phyloP scores from a whole-genome alignment of 805 yeast genomes.

The Candida krabiensis region DNA sequence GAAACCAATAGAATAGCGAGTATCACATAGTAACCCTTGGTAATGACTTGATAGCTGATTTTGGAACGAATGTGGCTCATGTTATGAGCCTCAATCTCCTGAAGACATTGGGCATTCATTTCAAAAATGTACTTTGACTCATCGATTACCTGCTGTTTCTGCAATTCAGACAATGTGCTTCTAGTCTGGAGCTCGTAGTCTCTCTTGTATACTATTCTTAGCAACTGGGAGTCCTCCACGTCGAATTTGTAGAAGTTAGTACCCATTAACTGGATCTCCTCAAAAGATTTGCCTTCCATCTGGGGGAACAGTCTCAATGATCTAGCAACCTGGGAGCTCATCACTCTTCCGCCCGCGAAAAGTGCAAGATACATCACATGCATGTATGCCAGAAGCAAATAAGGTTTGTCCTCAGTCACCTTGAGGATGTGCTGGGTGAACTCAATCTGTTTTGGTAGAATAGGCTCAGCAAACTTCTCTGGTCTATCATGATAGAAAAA shows the following conservation, averaged over 20 bases:
- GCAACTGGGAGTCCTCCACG: constrained; percentile 58
- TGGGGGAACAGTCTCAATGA: constrained; percentile 77
- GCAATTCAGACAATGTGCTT: constrained; percentile 63
- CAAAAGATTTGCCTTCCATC: constrained; percentile 62
- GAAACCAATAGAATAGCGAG: constrained; percentile 35
- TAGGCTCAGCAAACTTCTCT: constrained; percentile 56
- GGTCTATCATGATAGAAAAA: constrained; percentile 61
- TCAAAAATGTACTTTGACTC: constrained; percentile 67
- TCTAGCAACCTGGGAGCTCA: constrained; percentile 64
- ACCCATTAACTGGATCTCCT: constrained; percentile 60
- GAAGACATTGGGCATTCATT: constrained; percentile 58
- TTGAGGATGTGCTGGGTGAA: constrained; percentile 60
- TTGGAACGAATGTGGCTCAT: constrained; percentile 53
- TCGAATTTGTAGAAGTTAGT: constrained; percentile 74
- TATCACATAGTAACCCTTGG: constrained; percentile 51
- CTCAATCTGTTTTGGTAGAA: constrained; percentile 59
- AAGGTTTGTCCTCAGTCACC: constrained; percentile 61
- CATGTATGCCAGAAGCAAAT: constrained; percentile 72
- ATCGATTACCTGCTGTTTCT: constrained; percentile 67
- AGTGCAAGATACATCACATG: constrained; percentile 84
- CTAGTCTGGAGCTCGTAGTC: constrained; percentile 79
- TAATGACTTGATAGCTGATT: constrained; percentile 52
- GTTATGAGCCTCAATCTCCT: constrained; percentile 69
- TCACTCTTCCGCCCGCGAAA: constrained; percentile 81
- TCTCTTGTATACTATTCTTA: constrained; percentile 67